Evolutionary conservation across 2,329 filamentous ascomycete genomes (phyloP).

Genomic region (Aureobasidium subglaciale): DNA sequence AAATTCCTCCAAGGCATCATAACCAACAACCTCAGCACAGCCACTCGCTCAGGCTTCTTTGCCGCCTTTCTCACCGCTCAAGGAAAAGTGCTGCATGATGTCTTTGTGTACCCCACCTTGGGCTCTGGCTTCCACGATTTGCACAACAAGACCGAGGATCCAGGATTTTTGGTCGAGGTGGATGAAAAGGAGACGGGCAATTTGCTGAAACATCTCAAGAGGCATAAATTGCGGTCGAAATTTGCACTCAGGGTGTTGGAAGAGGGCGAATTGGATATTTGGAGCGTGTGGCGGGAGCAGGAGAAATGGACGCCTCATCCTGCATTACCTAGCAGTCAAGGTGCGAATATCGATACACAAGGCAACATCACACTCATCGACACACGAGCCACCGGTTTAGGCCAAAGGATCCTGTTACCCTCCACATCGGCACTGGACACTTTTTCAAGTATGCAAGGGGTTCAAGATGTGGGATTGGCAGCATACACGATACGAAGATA

Average conservation of each 20-base stretch:
- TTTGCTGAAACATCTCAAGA: constrained; percentile 66
- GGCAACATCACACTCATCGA: constrained; percentile 35
- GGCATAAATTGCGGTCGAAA: constrained; percentile 80
- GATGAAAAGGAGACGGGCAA: constrained; percentile 59
- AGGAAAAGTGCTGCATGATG: constrained; percentile 79
- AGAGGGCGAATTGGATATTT: constrained; percentile 59
- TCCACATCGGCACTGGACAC: constrained; percentile 28
- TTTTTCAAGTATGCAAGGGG: constrained; percentile 26
- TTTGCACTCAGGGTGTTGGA: constrained; percentile 61
- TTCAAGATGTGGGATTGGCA: constrained; percentile 32
- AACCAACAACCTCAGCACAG: constrained; percentile 57
- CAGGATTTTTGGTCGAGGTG: constrained; percentile 71
- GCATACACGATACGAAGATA: constrained; percentile 73
- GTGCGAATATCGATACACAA: constrained; percentile 13
- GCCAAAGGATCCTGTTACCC: constrained; percentile 27
- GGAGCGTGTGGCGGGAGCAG: constrained; percentile 64
- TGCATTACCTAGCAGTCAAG: neutral
- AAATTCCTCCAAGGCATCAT: constrained; percentile 85
- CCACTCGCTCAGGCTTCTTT: constrained; percentile 56
- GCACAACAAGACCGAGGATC: constrained; percentile 27
- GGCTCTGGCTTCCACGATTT: constrained; percentile 25
- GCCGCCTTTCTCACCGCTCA: constrained; percentile 75
- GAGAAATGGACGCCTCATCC: constrained; percentile 29
- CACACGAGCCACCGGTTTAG: constrained; percentile 30
- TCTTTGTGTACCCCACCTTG: constrained; percentile 71